Base-by-base conservation (phyloP, 2,329 filamentous ascomycete genomes). In the Colletotrichum gigasporum region DNA sequence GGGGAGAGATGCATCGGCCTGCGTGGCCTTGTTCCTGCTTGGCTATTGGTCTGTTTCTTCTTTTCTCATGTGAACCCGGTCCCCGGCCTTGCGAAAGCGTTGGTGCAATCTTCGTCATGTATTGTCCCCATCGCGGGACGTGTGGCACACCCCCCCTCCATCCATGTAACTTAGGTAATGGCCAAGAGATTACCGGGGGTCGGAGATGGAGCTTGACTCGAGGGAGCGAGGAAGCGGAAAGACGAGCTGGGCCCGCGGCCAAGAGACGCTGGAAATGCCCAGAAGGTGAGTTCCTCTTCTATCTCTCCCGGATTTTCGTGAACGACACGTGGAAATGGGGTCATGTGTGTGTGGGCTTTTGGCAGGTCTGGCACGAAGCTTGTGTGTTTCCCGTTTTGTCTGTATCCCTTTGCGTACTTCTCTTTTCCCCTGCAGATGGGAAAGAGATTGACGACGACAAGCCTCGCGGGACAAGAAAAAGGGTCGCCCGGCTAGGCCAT, bases 81-180 rank as follows among this genome's bases (percentile, higher is more conserved):
- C 10, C 22, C 8, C 30, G 9, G 14, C 35, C 35, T n/a, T 53
- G 39, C 30, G 6, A 14, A 6, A 14, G 18, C 20, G 41, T 10
- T 32, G 45, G 39, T 39, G 45, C 30, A 45, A 52, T 34, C 37
- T 52, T 47, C 14, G 45, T 63, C 45, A 45, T 24, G 18, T 24
- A 59, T 51, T 12, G 56, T 39, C 26, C n/a, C 51, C 35, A 20
- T 41, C 42, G 18, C 11, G 20, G 48, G 32, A 30, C 28, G 16
- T 18, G 11, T n/a, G 14, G 22, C 7, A 32, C 39, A 28, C 9
- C 30, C 9, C n/a, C 35, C n/a, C 18, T 2, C n/a, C 18, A n/a
- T n/a, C 8, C 32, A 32, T 47, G 20, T 18, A 26, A 16, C 11
- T 58, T 63, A 58, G 60, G 60, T 63, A 52, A 59, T 59, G 5